Conservation (phyloP, 2,329 filamentous ascomycete genomes). For the Camillea tinctor region DNA sequence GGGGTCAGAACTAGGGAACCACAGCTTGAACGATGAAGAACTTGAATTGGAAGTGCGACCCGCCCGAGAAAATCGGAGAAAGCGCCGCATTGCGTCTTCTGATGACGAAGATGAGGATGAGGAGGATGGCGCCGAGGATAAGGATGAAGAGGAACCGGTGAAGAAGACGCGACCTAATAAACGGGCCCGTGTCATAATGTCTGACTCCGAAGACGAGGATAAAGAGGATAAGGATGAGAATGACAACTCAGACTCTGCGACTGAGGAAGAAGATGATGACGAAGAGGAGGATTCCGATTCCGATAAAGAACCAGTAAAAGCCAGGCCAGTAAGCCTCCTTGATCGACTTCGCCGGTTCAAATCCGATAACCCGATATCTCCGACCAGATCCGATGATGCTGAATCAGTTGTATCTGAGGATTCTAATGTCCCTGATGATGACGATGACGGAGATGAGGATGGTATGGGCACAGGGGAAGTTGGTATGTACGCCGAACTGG, state of each 20-base stretch:
- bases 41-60: not conserved
- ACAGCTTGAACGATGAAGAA: not conserved
- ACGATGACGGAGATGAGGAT: constrained; percentile 12
- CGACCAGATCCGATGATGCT: constrained; percentile 7
- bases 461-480: not conserved
- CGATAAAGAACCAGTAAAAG: constrained; percentile 4
- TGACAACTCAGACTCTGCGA: constrained; percentile 11
- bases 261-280: constrained; percentile 7
- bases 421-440: constrained; percentile 17
- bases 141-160: not conserved
- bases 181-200: constrained; percentile 19
- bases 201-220: constrained; percentile 23
- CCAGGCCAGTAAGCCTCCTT: constrained; percentile 20
- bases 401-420: constrained; percentile 10
- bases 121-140: constrained; percentile 1
- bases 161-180: constrained; percentile 11
- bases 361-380: constrained; percentile 15
- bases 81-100: constrained; percentile 3
- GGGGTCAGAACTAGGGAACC: not conserved
- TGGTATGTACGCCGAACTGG: no score
- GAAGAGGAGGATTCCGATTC: constrained; percentile 4
- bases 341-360: constrained; percentile 20
- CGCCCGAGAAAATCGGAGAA: not conserved
- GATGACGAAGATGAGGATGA: constrained; percentile 8
- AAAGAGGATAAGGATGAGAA: constrained; percentile 3